Conservation (phyloP, 2,329 filamentous ascomycete species). For the Colletotrichum tropicale region DNA sequence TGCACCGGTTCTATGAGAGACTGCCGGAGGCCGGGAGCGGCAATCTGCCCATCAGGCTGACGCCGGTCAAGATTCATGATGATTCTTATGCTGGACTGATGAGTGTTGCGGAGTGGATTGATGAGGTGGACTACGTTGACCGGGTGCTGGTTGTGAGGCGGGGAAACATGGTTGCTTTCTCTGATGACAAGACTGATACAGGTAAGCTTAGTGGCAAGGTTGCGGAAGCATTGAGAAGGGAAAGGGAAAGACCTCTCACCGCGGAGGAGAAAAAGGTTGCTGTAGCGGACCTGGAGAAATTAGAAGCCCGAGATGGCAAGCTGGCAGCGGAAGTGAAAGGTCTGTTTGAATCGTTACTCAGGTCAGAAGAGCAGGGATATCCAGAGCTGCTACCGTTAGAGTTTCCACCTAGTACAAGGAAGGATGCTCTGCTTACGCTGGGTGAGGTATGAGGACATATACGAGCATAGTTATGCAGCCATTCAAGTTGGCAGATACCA, state of each 20-base stretch:
- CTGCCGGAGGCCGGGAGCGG: constrained; percentile 37
- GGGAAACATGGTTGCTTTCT: constrained; percentile 38
- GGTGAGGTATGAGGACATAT: neutral
- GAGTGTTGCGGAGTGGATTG: constrained; percentile 40
- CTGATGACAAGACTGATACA: neutral
- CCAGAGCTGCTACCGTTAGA: constrained; percentile 22
- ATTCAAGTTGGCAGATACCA: neutral
- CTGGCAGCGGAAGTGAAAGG: constrained; percentile 27
- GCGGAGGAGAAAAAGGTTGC: constrained; percentile 27
- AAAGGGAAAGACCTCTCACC: constrained; percentile 32
- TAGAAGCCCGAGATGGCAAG: constrained; percentile 25
- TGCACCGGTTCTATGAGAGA: constrained; percentile 41
- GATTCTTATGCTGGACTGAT: constrained; percentile 46
- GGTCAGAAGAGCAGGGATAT: neutral
- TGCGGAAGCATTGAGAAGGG: constrained; percentile 26
- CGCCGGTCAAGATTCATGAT: constrained; percentile 48
- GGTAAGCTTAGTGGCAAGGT: constrained; percentile 14
- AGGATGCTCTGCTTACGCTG: constrained; percentile 4
- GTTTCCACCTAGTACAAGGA: constrained; percentile 13
- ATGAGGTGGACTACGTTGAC: constrained; percentile 32
- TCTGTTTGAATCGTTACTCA: constrained; percentile 28
- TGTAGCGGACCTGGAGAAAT: constrained; percentile 26
- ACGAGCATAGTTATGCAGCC: neutral
- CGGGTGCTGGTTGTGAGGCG: constrained; percentile 44
- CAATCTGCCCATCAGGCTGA: constrained; percentile 43